phyloP scores from a whole-genome alignment of 2,329 filamentous ascomycete genomes.

The Ustulina deusta region DNA sequence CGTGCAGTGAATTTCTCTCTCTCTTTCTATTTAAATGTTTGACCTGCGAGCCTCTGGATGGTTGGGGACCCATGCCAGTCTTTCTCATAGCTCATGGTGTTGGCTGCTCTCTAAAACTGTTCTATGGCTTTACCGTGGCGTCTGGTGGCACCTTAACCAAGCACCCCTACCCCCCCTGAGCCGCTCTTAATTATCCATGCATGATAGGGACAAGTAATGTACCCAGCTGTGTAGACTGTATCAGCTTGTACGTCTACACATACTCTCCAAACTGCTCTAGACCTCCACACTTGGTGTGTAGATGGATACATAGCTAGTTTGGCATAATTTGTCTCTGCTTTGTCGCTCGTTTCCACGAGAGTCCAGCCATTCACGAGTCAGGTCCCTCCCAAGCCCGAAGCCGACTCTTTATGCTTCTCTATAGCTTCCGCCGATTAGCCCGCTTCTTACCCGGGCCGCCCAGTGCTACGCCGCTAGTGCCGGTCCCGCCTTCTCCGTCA shows the following conservation, averaged over 20 bases:
- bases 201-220: neutral
- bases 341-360: neutral
- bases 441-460: conserved; percentile 61
- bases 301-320: neutral
- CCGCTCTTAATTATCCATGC: neutral
- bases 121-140: neutral
- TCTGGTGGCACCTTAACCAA: neutral
- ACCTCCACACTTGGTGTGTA: neutral
- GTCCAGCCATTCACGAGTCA: too few relatives aligned
- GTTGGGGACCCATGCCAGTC: neutral
- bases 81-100: neutral
- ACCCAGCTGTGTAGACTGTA: neutral
- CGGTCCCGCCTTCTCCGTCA: conserved; percentile 56
- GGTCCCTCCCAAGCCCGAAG: too few relatives aligned
- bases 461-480: conserved; percentile 51
- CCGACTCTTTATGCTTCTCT: conserved; percentile 34
- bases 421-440: conserved; percentile 67
- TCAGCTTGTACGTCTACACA: neutral
- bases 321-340: neutral
- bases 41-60: neutral
- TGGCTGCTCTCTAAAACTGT: neutral
- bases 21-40: neutral
- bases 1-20: conserved; percentile 9
- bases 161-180: neutral
- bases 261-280: neutral